phyloP scores from a whole-genome alignment of 129 eudicot genomes.

The Lactuca sativa region DNA sequence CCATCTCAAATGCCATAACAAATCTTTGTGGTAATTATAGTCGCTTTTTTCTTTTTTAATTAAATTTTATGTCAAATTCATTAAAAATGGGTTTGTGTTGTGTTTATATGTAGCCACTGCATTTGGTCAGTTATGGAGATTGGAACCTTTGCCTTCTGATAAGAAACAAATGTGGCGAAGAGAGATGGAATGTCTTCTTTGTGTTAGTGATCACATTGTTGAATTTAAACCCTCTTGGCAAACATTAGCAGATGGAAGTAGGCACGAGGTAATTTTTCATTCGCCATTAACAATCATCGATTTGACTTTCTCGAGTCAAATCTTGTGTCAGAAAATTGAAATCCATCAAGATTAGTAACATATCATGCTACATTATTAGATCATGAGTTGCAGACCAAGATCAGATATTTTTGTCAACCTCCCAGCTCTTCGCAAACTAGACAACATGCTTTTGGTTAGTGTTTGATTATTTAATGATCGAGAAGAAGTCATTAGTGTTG shows the following conservation, averaged over 20 bases:
- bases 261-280: slow-evolving; percentile 65
- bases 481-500: not conserved
- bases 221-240: slow-evolving; percentile 90
- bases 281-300: too few relatives aligned
- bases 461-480: not conserved
- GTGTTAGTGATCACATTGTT: slow-evolving; percentile 88
- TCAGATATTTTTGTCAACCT: slow-evolving; percentile 76
- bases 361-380: slow-evolving; percentile 45
- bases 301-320: not conserved
- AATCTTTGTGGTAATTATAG: slow-evolving; percentile 69
- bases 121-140: slow-evolving; percentile 94
- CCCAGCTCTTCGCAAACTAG: slow-evolving; percentile 96
- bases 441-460: slow-evolving; percentile 91
- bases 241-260: slow-evolving; percentile 83
- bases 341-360: not conserved
- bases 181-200: slow-evolving; percentile 89
- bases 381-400: slow-evolving; percentile 90
- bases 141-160: slow-evolving; percentile 75
- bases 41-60: not conserved
- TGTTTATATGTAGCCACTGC: slow-evolving; percentile 57
- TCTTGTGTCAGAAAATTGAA: not conserved
- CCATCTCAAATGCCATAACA: slow-evolving; percentile 88
- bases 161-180: slow-evolving; percentile 87
- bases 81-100: not conserved
- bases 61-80: not conserved